Percentiles rank a stretch among this genome's conserved stretches.
These are phyloP conservation scores for Pythium volutum DNA, from an alignment of 352 stramenopile species.

Conservation along the genomic window DNA sequence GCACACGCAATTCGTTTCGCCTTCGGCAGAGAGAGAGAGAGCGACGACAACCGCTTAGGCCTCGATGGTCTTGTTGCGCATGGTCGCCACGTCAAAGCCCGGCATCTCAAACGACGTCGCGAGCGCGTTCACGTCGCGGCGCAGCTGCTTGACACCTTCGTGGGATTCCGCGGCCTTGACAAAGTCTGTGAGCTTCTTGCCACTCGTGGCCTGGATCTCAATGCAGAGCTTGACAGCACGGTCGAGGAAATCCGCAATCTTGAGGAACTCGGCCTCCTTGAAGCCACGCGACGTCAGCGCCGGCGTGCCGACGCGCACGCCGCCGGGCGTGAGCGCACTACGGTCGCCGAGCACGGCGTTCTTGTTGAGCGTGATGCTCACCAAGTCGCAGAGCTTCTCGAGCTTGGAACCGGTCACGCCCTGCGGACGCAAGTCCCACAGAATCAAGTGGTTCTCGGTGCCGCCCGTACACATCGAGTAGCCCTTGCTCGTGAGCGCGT, in stretches of 20 bases:
- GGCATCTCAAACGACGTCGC: slow-evolving; percentile 95
- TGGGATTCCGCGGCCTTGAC: slow-evolving; percentile 81
- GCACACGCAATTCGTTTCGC: slow-evolving; percentile 16
- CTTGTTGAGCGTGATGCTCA: slow-evolving; percentile 99
- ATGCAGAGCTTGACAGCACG: slow-evolving; percentile 92
- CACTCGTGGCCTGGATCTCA: slow-evolving; percentile 89
- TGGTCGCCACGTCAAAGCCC: slow-evolving; percentile 90
- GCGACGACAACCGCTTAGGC: slow-evolving; percentile 38
- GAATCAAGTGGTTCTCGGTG: slow-evolving; percentile 99
- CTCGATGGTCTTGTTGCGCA: slow-evolving; percentile 86
- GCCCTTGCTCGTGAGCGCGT: slow-evolving; percentile 89
- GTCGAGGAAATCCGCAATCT: slow-evolving; percentile 96
- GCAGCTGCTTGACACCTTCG: slow-evolving; percentile 87
- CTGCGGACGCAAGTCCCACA: slow-evolving; percentile 96
- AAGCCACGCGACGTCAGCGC: slow-evolving; percentile 97
- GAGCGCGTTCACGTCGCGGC: slow-evolving; percentile 92
- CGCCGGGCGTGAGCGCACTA: slow-evolving; percentile 93
- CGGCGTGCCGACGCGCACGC: slow-evolving; percentile 95
- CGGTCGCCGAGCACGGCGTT: slow-evolving; percentile 97
- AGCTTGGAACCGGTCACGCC: slow-evolving; percentile 98
- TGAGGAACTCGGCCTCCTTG: slow-evolving; percentile 94
- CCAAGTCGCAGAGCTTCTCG: slow-evolving; percentile 97
- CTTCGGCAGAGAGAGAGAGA: background rate
- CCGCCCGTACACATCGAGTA: slow-evolving; percentile 97
- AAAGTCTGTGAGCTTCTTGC: slow-evolving; percentile 94